Evolutionary conservation across 2,329 filamentous ascomycete species (phyloP).

Genomic region (Fusarium anthophilum): DNA sequence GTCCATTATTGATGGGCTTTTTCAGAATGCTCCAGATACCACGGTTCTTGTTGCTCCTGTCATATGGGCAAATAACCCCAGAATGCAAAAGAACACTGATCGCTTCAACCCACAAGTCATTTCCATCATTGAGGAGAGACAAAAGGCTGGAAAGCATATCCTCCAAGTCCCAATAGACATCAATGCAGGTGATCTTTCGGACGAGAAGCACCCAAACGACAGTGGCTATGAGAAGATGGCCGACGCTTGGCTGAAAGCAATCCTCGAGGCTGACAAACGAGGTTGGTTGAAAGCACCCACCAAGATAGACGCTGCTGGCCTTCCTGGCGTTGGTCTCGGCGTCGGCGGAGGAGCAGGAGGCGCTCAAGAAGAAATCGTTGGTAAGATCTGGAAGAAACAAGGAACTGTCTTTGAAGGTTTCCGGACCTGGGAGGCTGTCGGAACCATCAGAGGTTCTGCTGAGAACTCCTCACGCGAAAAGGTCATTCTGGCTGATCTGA

Average conservation of each 20-base stretch:
- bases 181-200: constrained; percentile 4
- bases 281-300: constrained; percentile 12
- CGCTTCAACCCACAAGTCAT: constrained; percentile 5
- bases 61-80: constrained; percentile 23
- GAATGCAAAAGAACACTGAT: constrained; percentile 23
- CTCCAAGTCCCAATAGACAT: constrained; percentile 19
- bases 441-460: neutral
- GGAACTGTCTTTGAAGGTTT: constrained; percentile 13
- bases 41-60: constrained; percentile 15
- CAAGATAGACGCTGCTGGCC: neutral
- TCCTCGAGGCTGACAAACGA: neutral
- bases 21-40: constrained; percentile 2
- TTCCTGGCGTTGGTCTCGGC: neutral
- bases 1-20: neutral
- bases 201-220: constrained; percentile 21
- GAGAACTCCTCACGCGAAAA: neutral
- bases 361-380: constrained; percentile 4
- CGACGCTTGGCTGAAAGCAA: constrained; percentile 17
- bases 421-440: constrained; percentile 10
- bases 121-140: neutral
- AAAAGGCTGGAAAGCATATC: neutral
- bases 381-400: constrained; percentile 11
- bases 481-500: constrained; percentile 13
- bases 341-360: neutral
- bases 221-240: constrained; percentile 28